These are phyloP conservation scores for Thozetella sp. DNA, from an alignment of 495 filamentous ascomycete species.

Conservation along the genomic window DNA sequence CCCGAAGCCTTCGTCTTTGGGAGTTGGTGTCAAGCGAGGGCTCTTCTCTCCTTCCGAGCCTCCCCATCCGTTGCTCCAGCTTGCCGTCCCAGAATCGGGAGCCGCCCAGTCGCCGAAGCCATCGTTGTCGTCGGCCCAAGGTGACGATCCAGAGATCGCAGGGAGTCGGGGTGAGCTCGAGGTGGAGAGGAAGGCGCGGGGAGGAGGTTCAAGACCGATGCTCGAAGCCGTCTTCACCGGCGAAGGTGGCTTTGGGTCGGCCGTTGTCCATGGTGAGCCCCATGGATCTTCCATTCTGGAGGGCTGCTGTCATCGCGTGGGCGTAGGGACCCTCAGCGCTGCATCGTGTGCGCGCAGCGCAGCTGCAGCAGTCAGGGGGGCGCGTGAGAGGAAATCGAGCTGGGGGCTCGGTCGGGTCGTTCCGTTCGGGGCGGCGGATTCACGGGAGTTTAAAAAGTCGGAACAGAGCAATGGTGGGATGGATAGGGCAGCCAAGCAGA, in stretches of 20 bases:
- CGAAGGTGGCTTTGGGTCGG: slow-evolving; percentile 28
- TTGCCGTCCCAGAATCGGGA: slow-evolving; percentile 15
- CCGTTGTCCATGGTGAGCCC: slow-evolving; percentile 51
- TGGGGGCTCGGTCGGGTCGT: neutral
- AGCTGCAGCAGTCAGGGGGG: neutral
- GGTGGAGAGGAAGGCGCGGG: slow-evolving; percentile 42
- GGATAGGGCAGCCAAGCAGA: neutral
- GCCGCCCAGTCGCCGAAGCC: slow-evolving; percentile 43
- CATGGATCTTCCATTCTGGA: slow-evolving; percentile 59
- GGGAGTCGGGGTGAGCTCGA: slow-evolving; percentile 27
- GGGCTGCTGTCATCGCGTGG: neutral
- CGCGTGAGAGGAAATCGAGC: too few species aligned
- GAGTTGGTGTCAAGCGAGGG: slow-evolving; percentile 29
- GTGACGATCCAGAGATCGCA: slow-evolving; percentile 31
- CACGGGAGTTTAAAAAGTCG: neutral
- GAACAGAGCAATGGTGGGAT: neutral
- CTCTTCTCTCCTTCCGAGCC: slow-evolving; percentile 12
- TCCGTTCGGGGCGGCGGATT: neutral
- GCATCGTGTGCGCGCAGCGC: neutral
- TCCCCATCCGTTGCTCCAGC: slow-evolving; percentile 37
- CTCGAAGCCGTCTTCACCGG: slow-evolving; percentile 20
- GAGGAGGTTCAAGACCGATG: slow-evolving; percentile 40
- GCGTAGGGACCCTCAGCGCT: neutral
- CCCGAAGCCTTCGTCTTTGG: slow-evolving; percentile 24
- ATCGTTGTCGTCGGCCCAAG: slow-evolving; percentile 46